Conservation (phyloP, 179 eudicot genomes). For the Silene coronaria region DNA sequence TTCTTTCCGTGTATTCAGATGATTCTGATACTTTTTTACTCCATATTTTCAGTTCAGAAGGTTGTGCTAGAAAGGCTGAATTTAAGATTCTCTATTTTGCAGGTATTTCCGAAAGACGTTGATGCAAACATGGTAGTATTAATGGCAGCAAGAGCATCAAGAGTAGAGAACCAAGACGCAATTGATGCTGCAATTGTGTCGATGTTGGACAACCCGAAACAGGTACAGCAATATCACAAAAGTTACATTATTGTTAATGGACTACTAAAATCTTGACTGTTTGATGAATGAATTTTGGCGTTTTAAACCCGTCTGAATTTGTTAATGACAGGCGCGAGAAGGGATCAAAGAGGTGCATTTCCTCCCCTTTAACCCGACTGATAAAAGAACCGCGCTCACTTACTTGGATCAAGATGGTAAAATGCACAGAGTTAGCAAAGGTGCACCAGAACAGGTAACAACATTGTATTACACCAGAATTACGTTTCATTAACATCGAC, state of each 20-base stretch:
- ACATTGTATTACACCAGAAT: no score
- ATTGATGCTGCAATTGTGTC: conserved; percentile 66
- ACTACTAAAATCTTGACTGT: not conserved
- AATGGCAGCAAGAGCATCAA: conserved; percentile 78
- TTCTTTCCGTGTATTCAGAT: not conserved
- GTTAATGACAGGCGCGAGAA: conserved; percentile 46
- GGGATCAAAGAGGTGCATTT: conserved; percentile 69
- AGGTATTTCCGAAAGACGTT: conserved; percentile 59
- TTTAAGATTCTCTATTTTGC: not conserved
- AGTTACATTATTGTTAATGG: not conserved
- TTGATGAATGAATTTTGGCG: not conserved
- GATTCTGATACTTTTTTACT: no score
- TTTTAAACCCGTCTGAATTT: not conserved
- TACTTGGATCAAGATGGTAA: conserved; percentile 51
- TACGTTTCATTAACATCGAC: no score
- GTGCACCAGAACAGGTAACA: conserved; percentile 74
- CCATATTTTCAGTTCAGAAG: no score
- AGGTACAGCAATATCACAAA: conserved; percentile 36
- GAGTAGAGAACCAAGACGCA: conserved; percentile 74
- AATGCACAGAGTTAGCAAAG: conserved; percentile 78
- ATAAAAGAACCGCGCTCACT: conserved; percentile 66
- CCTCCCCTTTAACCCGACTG: conserved; percentile 71
- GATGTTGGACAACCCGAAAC: conserved; percentile 57
- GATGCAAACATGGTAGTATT: conserved; percentile 59
- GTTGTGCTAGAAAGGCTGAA: not conserved